Evolutionary conservation across 108 stramenopile genomes (phyloP), one percentile per base, ranked within the genome.

Genomic region (Nitzschia sp.): DNA sequence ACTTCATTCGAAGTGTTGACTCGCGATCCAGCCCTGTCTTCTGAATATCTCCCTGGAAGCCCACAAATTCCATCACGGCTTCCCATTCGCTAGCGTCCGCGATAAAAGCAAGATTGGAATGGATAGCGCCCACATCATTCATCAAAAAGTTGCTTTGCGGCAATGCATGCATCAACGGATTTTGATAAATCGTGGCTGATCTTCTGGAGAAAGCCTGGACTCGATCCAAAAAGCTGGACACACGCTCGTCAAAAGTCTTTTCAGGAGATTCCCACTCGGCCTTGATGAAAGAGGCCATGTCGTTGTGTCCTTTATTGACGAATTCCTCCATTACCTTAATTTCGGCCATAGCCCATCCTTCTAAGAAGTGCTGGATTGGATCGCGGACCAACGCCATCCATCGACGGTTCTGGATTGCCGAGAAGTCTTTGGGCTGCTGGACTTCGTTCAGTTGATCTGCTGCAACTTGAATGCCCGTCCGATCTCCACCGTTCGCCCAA

Each of bases 321-420:
- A 51, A 17, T 19, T 51, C 49, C 21, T 51, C 17, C 33, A 46
- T 5, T 6, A 62, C 5, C 19, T 62, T 62, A 6, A 62, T 36
- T 25, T 62, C 61, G n/a, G 35, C 17, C 61, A 42, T 45, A 31
- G 61, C 61, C 3, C 31, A 62, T 45, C 61, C 61, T 17, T 46
- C 18, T 0, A 62, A 24, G 25, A 62, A 62, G 32, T 62, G 61
- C 11, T 26, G 35, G 21, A 62, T 62, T 23, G 61, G 61, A 46
- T 62, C 61, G 42, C 46, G 61, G 18, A 62, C 61, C 61, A 42
- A 62, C 28, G 61, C 61, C 42, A 62, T 62, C 61, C 61, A 62
- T 26, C 27, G 42, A n/a, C 42, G 36, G 0, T 46, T 62, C 3
- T 24, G 18, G 15, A 42, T 23, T 42, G 42, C 61, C n/a, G 61